phyloP scores from a whole-genome alignment of 441 rosid species.

The Gossypium gossypioides region DNA sequence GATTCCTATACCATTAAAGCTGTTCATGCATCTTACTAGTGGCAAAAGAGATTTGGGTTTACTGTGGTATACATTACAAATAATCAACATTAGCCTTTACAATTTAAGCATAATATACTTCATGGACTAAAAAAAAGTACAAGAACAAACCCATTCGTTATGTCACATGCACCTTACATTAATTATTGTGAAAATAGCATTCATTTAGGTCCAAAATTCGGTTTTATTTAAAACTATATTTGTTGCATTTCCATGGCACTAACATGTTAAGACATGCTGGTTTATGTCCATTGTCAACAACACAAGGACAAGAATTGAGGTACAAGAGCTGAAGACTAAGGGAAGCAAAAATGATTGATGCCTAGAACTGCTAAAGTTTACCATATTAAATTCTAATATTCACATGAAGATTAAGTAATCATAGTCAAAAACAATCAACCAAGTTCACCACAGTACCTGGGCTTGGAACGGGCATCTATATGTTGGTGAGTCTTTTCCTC shows the following conservation, averaged over 20 bases:
- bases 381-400: not conserved
- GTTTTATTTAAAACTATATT: not conserved
- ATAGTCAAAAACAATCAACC: not conserved
- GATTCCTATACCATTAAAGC: not conserved
- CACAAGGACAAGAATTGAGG: not conserved
- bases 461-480: conserved; percentile 76
- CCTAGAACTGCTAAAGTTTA: not conserved
- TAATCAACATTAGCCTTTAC: not conserved
- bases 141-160: not conserved
- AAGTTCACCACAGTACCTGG: conserved; percentile 40
- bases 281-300: not conserved
- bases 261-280: not conserved
- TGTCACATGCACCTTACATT: not conserved
- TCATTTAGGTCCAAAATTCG: not conserved
- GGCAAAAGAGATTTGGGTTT: not conserved
- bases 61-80: not conserved
- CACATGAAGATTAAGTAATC: not conserved
- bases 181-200: not conserved
- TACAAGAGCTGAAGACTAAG: not conserved
- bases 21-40: not conserved
- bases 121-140: not conserved
- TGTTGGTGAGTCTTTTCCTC: conserved; percentile 63
- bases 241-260: not conserved
- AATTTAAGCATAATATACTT: not conserved
- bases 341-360: not conserved